These are phyloP conservation scores for Pyrrhoderma noxium DNA, from an alignment of 1,284 basidiomycete genomes.

Conservation along the genomic window DNA sequence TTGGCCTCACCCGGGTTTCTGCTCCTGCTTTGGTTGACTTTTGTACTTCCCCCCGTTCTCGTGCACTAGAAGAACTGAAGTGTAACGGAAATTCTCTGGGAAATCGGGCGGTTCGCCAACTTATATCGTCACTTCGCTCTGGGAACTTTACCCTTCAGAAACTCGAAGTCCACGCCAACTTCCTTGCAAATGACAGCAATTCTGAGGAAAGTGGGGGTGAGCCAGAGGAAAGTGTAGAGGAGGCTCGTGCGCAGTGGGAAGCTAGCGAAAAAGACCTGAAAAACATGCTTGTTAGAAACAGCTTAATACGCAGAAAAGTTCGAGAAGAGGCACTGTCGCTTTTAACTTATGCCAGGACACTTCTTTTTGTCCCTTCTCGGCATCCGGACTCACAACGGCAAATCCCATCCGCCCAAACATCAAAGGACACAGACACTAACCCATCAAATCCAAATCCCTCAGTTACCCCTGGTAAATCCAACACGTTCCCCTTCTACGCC, in stretches of 20 bases:
- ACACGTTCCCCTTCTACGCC: constrained; percentile 31
- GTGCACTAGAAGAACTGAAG: constrained; percentile 39
- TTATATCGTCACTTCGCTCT: constrained; percentile 39
- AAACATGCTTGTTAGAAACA: constrained; percentile 40
- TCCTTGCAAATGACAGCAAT: constrained; percentile 15
- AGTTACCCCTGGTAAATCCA: neutral
- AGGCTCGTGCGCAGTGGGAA: constrained; percentile 4
- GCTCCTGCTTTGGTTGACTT: constrained; percentile 41
- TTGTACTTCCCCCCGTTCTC: constrained; percentile 45
- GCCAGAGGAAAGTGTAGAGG: constrained; percentile 7
- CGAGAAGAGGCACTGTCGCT: constrained; percentile 46
- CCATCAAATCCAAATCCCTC: constrained; percentile 2
- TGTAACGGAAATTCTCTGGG: constrained; percentile 53
- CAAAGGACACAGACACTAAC: constrained; percentile 1
- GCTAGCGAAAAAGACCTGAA: constrained; percentile 30
- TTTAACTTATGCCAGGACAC: constrained; percentile 41
- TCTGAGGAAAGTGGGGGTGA: neutral
- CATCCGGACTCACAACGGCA: neutral
- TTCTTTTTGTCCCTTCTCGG: constrained; percentile 32
- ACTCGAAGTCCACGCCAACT: constrained; percentile 49
- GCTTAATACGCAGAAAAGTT: constrained; percentile 37
- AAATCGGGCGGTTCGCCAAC: constrained; percentile 34
- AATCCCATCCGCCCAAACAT: neutral
- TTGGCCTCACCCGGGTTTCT: constrained; percentile 41
- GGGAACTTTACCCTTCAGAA: constrained; percentile 44